Conservation (phyloP, 495 filamentous ascomycete genomes). For the Tuber melanosporum region DNA sequence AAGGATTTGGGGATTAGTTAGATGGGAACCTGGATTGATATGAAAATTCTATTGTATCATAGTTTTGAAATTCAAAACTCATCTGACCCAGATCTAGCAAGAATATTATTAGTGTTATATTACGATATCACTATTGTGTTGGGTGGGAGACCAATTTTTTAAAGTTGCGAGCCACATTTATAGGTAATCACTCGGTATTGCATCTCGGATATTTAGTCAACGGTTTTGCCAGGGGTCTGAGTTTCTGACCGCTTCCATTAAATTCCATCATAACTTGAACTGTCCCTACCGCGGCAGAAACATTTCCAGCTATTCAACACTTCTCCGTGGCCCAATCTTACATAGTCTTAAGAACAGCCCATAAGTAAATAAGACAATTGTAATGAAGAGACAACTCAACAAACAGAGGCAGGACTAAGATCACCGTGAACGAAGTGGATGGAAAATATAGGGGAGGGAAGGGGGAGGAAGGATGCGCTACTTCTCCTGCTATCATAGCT, state of each 20-base stretch:
- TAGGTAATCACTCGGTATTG: background rate
- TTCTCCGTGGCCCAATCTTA: too few relatives aligned
- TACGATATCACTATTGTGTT: background rate
- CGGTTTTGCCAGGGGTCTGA: background rate
- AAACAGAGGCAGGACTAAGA: too few relatives aligned
- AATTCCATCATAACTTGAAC: background rate
- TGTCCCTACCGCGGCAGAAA: too few relatives aligned
- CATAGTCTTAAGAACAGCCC: too few relatives aligned
- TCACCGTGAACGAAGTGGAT: too few relatives aligned
- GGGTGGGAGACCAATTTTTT: background rate
- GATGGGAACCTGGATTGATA: background rate
- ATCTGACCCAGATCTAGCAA: background rate
- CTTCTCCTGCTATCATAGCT: too few relatives aligned
- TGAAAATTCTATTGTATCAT: background rate
- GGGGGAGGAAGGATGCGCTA: too few relatives aligned
- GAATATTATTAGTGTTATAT: background rate
- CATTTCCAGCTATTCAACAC: too few relatives aligned
- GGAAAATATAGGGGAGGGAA: too few relatives aligned
- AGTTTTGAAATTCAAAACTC: background rate
- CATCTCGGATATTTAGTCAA: background rate
- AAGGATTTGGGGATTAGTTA: conserved; percentile 57
- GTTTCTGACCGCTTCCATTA: background rate
- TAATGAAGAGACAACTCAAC: too few relatives aligned
- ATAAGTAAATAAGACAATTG: too few relatives aligned
- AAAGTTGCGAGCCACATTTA: background rate